phyloP scores from a whole-genome alignment of 108 stramenopile species.

The Hondaea fermentalgiana region DNA sequence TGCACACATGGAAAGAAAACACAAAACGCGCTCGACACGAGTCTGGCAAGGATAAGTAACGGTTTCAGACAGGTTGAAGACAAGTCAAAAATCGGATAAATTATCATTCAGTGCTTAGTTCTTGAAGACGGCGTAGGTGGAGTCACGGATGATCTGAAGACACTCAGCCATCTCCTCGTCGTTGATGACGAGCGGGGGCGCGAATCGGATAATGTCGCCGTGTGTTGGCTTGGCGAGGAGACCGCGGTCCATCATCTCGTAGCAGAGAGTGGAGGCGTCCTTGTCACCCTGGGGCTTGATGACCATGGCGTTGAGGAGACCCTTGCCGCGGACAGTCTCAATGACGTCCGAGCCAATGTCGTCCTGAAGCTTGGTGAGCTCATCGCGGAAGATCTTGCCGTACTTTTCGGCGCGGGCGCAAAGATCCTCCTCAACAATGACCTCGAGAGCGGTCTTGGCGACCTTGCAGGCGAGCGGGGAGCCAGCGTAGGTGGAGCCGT shows the following conservation, averaged over 20 bases:
- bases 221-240: slow-evolving; percentile 98
- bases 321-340: slow-evolving; percentile 76
- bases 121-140: background rate
- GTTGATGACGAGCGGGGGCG: slow-evolving; percentile 87
- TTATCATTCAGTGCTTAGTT: background rate
- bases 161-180: slow-evolving; percentile 68
- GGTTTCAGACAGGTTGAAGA: background rate
- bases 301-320: slow-evolving; percentile 90
- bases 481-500: slow-evolving; percentile 97
- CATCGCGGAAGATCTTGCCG: slow-evolving; percentile 75
- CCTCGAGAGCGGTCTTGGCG: slow-evolving; percentile 85
- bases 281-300: slow-evolving; percentile 67
- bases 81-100: background rate
- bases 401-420: slow-evolving; percentile 65
- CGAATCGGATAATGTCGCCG: slow-evolving; percentile 95
- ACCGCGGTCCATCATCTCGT: slow-evolving; percentile 77
- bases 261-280: slow-evolving; percentile 85
- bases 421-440: slow-evolving; percentile 85
- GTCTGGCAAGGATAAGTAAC: too few relatives aligned
- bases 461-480: slow-evolving; percentile 97
- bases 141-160: slow-evolving; percentile 58
- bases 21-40: too few relatives aligned
- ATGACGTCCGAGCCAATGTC: slow-evolving; percentile 45
- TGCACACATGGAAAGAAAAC: too few relatives aligned
- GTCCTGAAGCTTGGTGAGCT: slow-evolving; percentile 55